Conservation (phyloP, 352 stramenopile species). For the Globisporangium megalacanthum region DNA sequence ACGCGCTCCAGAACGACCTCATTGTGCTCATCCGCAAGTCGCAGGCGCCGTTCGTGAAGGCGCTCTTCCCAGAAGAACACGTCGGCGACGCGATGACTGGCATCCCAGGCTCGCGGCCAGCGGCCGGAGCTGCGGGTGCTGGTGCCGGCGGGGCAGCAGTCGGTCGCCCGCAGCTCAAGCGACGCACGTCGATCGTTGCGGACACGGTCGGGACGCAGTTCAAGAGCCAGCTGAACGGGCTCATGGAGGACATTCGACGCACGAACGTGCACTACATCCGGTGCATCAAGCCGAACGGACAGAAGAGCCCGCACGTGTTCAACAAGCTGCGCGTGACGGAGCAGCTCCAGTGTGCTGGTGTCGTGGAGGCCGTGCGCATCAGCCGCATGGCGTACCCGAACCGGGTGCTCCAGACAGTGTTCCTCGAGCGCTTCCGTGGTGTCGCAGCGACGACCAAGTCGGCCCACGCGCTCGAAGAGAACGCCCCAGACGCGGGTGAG, state of each 20-base stretch:
- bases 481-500: constrained; percentile 70
- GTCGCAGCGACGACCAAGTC: constrained; percentile 35
- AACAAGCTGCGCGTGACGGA: constrained; percentile 92
- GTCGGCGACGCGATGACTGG: constrained; percentile 45
- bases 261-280: constrained; percentile 98
- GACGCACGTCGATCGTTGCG: constrained; percentile 76
- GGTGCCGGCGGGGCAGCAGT: constrained; percentile 68
- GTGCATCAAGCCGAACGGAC: constrained; percentile 99
- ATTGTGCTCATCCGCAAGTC: constrained; percentile 83
- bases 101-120: constrained; percentile 52
- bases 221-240: constrained; percentile 87
- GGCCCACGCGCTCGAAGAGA: constrained; percentile 78
- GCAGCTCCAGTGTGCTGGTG: constrained; percentile 96
- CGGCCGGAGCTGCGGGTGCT: constrained; percentile 41
- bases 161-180: constrained; percentile 39
- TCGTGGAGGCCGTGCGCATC: constrained; percentile 99
- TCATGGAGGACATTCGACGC: constrained; percentile 94
- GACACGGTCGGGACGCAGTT: constrained; percentile 91
- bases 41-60: constrained; percentile 57
- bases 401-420: constrained; percentile 85
- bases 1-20: constrained; percentile 92
- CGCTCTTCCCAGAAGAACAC: constrained; percentile 45
- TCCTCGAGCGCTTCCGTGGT: constrained; percentile 75
- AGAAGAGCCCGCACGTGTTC: constrained; percentile 89
- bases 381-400: constrained; percentile 98